Base-by-base conservation (phyloP, 2,329 filamentous ascomycete genomes). In the Phyllosticta citrichinensis region DNA sequence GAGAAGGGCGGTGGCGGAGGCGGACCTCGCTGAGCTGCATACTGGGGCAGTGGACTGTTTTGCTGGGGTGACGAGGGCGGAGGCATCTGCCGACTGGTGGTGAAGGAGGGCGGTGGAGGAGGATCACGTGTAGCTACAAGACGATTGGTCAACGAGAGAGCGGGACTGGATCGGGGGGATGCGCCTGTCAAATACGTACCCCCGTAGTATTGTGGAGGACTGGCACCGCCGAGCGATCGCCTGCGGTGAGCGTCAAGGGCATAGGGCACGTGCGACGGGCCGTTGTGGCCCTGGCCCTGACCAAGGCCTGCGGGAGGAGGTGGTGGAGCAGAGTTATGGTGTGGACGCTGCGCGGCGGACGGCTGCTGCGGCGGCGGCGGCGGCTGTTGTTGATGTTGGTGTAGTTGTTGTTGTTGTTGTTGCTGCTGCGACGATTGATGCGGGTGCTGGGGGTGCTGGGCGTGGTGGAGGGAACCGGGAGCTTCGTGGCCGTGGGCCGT, bases 1-100 rank as follows among this genome's bases (percentile, higher is more conserved):
- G 75, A 72, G 65, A 81, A 81, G 0, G 75, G 68, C 5, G 75
- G 74, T 24, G 76, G 68, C 54, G 75, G 76, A 47, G 40, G 40
- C 4, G 79, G 74, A 30, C 79, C 72, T 56, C 79, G 75, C 52
- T 75, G 72, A 19, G 64, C 65, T 54, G 76, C 74, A 40, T 76
- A 68, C 55, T 75, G 69, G 51, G 72, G 68, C 52, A 69, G 63
- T 56, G 68, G 65, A 59, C 73, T 73, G 63, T 75, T 70, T 25
- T 74, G 73, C 55, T 77, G 75, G 10, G 77, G 74, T 52, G 79
- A 76, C n/a, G 78, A 79, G 4, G 78, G 78, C n/a, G 75, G 75
- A 27, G 76, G 77, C 78, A 80, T 80, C 57, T 76, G 75, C 56
- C 76, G 73, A 60, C 74, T 69, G 57, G 71, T 65, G 67, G 75